Base-by-base conservation (phyloP, 1,139 yeast genomes). In the Scheffersomyces illinoinensis region DNA sequence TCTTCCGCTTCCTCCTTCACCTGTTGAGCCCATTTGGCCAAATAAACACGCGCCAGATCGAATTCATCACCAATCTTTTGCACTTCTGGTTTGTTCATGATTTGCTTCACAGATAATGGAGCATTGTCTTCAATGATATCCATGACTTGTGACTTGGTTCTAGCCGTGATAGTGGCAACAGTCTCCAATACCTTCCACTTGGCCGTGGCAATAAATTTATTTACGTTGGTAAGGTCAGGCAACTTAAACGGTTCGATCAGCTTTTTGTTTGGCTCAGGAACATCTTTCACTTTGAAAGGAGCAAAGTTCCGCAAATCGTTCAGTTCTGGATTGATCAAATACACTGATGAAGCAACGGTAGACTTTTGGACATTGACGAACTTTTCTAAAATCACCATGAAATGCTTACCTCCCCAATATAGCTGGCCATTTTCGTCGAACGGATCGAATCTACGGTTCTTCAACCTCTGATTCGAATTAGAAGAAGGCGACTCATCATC, bases 21-120 rank as follows among this genome's bases (percentile, higher is more conserved):
- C 50, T 93, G 93, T 67, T 92, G 85, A 0, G 99, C 98, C 99
- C 99, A 95, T 76, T 93, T 93, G 5, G 99, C 98, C 61, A 95
- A 79, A 71, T 93, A 95, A 4, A 93, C 90, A 57, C 93, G 83
- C 0, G 98, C 98, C 54, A 95, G 88, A 68, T 93, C 98, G 71
- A 93, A 95, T 63, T 95, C 99, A 64, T 92, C 93, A 59, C 96
- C 92, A 33, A 93, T 85, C 58, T 82, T 84, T 65, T 82, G 84
- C 5, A 93, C 96, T 66, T 93, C 97, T 0, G 97, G 96, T 63
- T 89, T 88, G 59, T 81, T 83, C 57, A 95, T 77, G 62, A 91
- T 73, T 58, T 85, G 85, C 63, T 85, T 85, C 18, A 93, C 82
- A 1, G 87, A 85, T 6, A 84, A 79, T 0, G 96, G 91, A 43